These are phyloP conservation scores for Venturia oleaginea DNA, from an alignment of 2,329 filamentous ascomycete species.

Conservation along the genomic window DNA sequence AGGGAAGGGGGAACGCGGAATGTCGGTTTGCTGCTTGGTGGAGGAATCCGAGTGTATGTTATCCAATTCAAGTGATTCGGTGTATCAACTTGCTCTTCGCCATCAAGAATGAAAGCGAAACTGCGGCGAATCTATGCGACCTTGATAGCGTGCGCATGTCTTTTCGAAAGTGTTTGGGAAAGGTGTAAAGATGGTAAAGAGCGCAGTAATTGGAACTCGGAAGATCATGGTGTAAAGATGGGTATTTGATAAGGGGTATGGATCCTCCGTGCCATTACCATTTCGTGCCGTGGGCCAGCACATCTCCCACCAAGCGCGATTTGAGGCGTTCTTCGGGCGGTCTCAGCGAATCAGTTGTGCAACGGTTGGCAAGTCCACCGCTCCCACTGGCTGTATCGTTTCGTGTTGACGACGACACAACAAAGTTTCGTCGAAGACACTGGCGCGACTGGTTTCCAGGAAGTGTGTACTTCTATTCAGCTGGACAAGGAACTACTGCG, in stretches of 20 bases:
- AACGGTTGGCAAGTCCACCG: not conserved
- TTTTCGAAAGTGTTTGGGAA: not conserved
- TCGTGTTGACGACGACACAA: not conserved
- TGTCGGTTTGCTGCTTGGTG: not conserved
- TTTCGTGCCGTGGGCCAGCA: not conserved
- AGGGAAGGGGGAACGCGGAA: not conserved
- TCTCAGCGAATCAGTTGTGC: not conserved
- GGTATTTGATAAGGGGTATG: not conserved
- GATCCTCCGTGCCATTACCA: not conserved
- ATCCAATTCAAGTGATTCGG: not conserved
- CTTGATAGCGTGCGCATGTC: constrained; percentile 10
- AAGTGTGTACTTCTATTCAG: not conserved
- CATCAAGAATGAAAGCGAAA: constrained; percentile 1
- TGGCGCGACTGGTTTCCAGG: not conserved
- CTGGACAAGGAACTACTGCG: not conserved
- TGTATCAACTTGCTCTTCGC: constrained; percentile 3
- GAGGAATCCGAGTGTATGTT: not conserved
- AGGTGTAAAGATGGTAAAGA: not conserved
- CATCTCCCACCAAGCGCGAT: not conserved
- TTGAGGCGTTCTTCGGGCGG: not conserved
- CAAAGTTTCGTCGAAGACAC: not conserved
- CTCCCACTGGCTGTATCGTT: not conserved
- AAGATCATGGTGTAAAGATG: not conserved
- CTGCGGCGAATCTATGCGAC: not conserved
- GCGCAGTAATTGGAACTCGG: not conserved